A percentile compares a stretch with the other conserved stretches of the same genome.
Evolutionary conservation across 2,329 filamentous ascomycete genomes (phyloP).

Genomic region (Trichothecium roseum): DNA sequence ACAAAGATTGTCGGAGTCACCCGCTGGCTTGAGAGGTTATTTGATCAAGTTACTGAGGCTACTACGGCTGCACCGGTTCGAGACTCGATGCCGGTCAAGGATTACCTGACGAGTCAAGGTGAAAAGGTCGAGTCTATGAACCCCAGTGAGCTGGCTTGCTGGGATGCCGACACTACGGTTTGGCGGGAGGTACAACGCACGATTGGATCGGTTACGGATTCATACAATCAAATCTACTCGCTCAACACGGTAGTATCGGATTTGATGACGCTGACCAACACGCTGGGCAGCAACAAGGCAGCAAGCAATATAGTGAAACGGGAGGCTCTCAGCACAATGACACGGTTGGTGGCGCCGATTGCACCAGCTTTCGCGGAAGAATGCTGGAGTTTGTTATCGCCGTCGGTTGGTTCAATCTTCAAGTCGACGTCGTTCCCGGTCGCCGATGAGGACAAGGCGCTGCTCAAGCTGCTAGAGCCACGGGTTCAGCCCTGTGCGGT

Average conservation of each 20-base stretch:
- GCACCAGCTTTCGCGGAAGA: slow-evolving; percentile 74
- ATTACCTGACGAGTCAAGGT: slow-evolving; percentile 12
- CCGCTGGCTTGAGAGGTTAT: slow-evolving; percentile 64
- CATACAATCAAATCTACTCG: slow-evolving; percentile 61
- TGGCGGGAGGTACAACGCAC: slow-evolving; percentile 59
- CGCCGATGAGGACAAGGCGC: slow-evolving; percentile 36
- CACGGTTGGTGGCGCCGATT: slow-evolving; percentile 69
- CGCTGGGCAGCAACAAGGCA: slow-evolving; percentile 35
- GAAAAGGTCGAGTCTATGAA: slow-evolving; percentile 17
- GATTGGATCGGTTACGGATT: slow-evolving; percentile 55
- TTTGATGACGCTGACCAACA: slow-evolving; percentile 72
- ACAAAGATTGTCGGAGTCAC: slow-evolving; percentile 71
- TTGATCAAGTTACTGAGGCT: slow-evolving; percentile 39
- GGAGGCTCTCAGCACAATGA: slow-evolving; percentile 42
- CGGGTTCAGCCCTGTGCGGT: slow-evolving; percentile 51
- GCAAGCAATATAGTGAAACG: slow-evolving; percentile 32
- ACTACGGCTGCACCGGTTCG: slow-evolving; percentile 4
- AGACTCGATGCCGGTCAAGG: background rate
- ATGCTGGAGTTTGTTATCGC: slow-evolving; percentile 57
- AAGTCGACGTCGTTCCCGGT: slow-evolving; percentile 47
- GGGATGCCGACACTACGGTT: slow-evolving; percentile 38
- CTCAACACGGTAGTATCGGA: slow-evolving; percentile 79
- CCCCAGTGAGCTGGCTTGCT: slow-evolving; percentile 21
- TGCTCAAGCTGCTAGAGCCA: slow-evolving; percentile 41
- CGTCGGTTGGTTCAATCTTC: slow-evolving; percentile 26